Percentiles rank a stretch among this genome's conserved stretches.
Evolutionary conservation across 2,329 filamentous ascomycete genomes (phyloP).

Genomic region (Chaetomiaceae sp.): DNA sequence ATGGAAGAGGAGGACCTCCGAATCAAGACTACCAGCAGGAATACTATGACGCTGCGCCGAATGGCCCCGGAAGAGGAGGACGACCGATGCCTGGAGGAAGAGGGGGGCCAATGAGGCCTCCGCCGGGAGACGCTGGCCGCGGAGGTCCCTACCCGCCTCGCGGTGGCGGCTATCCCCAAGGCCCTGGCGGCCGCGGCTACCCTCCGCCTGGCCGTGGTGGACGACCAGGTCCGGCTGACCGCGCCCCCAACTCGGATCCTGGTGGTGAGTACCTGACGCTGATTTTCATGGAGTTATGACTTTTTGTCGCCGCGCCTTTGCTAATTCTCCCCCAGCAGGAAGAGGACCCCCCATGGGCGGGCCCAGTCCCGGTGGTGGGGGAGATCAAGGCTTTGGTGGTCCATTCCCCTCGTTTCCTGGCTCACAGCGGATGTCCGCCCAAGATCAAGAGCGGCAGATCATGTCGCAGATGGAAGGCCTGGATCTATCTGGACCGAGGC

Average conservation of each 20-base stretch:
- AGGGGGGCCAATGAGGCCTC: constrained; percentile 41
- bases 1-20: constrained; percentile 37
- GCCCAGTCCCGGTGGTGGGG: constrained; percentile 18
- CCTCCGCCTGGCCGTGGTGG: constrained; percentile 35
- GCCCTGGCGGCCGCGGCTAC: constrained; percentile 32
- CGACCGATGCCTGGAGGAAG: constrained; percentile 42
- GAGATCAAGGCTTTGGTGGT: constrained; percentile 36
- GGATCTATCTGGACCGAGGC: constrained; percentile 33
- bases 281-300: neutral
- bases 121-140: constrained; percentile 35
- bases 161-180: constrained; percentile 27
- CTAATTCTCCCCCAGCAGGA: constrained; percentile 21
- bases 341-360: constrained; percentile 32
- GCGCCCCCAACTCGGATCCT: constrained; percentile 38
- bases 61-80: constrained; percentile 37
- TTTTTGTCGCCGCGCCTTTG: neutral
- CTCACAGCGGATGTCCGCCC: constrained; percentile 35
- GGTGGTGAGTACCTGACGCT: constrained; percentile 33
- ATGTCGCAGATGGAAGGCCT: constrained; percentile 39
- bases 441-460: constrained; percentile 39
- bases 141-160: constrained; percentile 38
- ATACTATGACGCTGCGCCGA: constrained; percentile 36
- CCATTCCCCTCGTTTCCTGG: constrained; percentile 41
- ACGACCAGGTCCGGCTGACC: constrained; percentile 37
- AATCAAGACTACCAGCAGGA: constrained; percentile 39